These are phyloP conservation scores for Gonapodya sp. DNA, from an alignment of 192 early-diverging fungal genomes.

Conservation along the genomic window DNA sequence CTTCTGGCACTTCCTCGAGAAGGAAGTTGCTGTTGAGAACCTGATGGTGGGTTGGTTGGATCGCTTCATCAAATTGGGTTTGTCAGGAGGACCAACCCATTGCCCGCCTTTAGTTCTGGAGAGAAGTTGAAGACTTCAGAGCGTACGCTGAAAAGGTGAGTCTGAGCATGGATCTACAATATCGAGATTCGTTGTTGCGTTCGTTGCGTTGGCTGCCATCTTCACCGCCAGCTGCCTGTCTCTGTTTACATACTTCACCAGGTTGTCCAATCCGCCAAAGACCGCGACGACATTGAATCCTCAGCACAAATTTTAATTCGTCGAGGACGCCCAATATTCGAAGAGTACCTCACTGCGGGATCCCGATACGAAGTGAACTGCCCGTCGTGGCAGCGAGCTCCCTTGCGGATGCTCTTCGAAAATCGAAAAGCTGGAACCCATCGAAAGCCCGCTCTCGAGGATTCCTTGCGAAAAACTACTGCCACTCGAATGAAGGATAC, in stretches of 20 bases:
- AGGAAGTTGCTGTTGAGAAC: not conserved
- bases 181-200: not conserved
- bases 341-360: not conserved
- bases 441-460: not conserved
- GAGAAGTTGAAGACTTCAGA: not conserved
- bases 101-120: not conserved
- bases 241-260: not conserved
- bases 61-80: too few relatives aligned
- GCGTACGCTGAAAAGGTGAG: not conserved
- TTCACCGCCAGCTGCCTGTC: not conserved
- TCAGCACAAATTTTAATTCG: not conserved
- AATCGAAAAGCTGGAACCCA: not conserved
- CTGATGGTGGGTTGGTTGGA: not conserved
- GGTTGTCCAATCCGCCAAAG: not conserved
- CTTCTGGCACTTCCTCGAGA: not conserved
- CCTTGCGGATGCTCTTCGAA: not conserved
- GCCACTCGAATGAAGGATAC: not conserved
- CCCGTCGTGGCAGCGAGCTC: not conserved
- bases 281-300: not conserved
- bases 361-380: not conserved
- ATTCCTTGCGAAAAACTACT: not conserved
- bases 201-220: not conserved
- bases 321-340: not conserved
- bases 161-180: not conserved
- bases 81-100: too few relatives aligned